Conservation (phyloP, 2,329 filamentous ascomycete species). For the Teratosphaeria epicoccoides region DNA sequence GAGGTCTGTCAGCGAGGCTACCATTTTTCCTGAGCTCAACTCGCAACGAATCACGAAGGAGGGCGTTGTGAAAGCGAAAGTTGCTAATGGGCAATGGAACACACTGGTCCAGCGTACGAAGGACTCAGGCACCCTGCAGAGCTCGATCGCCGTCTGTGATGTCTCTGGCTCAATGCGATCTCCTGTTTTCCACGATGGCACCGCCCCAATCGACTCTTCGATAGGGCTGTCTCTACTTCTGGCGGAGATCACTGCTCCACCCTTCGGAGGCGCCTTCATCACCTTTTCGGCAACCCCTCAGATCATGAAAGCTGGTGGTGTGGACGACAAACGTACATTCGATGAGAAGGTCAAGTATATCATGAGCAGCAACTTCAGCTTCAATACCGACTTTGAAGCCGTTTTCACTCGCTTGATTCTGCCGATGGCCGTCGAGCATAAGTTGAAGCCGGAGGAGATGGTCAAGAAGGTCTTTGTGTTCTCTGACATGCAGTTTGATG, state of each 20-base stretch:
- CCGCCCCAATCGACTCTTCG: constrained; percentile 42
- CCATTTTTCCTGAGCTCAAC: constrained; percentile 10
- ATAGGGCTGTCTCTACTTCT: constrained; percentile 48
- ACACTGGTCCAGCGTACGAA: constrained; percentile 47
- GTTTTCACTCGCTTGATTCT: constrained; percentile 47
- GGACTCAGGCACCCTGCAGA: constrained; percentile 43
- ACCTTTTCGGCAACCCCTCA: constrained; percentile 39
- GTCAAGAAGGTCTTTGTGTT: constrained; percentile 52
- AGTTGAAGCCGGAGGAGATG: constrained; percentile 47
- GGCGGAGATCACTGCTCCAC: constrained; percentile 42
- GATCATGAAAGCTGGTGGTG: constrained; percentile 34
- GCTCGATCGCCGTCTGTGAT: constrained; percentile 48
- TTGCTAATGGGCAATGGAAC: constrained; percentile 44
- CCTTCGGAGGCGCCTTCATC: constrained; percentile 47
- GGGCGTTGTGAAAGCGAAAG: constrained; percentile 27
- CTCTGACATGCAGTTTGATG: constrained; percentile 51
- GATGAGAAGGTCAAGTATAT: constrained; percentile 34
- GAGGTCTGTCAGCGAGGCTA: constrained; percentile 6
- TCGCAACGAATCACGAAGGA: constrained; percentile 19
- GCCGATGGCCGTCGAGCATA: constrained; percentile 41
- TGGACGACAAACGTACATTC: constrained; percentile 26
- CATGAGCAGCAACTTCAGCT: constrained; percentile 26
- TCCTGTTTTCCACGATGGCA: constrained; percentile 36
- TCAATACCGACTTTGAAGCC: constrained; percentile 43
- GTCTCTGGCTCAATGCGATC: constrained; percentile 44